Evolutionary conservation across 2,329 filamentous ascomycete species (phyloP), one percentile per base, ranked within the genome.

Genomic region (Didymella keratinophila): DNA sequence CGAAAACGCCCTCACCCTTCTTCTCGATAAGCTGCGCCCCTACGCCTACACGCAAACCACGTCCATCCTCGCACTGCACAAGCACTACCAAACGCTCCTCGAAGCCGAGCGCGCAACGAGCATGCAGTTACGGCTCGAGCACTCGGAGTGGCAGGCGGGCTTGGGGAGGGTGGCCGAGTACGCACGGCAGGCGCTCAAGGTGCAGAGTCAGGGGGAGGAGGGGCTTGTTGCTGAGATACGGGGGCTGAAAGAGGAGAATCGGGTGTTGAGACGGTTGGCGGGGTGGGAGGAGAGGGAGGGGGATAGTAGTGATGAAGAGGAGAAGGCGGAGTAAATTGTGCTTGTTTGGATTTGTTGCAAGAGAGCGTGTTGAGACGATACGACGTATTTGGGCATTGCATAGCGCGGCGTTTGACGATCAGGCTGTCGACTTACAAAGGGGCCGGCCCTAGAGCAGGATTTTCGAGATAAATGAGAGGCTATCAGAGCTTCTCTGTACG

Each of bases 71-170:
- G 73, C 78, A 0, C 69, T 82, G 7, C 80, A 83, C 64, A 78
- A 79, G 51, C 80, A 83, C 71, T 83, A 83, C 72, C 78, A 78
- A 20, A 60, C 62, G 1, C 73, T 82, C 7, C 71, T 83, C 11
- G 75, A 81, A 23, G 67, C 77, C 42, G 76, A 79, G 34, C 77
- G 81, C 43, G 72, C 71, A 11, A 78, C 79, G 43, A 79, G 76
- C 41, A 75, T 82, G 60, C 76, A 81, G 51, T 69, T 82, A 52
- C 74, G 82, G 39, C 68, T 82, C 20, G 79, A 79, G 56, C 80
- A 83, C 56, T 78, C 80, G 47, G 78, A 78, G 44, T 83, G 81
- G 81, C 81, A 83, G 65, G 78, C 79, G 3, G 76, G 79, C 1
- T 57, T 83, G 55, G 71, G 75, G 8, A 65, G 79, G 4, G 72